A percentile compares a stretch with the other conserved stretches of the same genome.
Conservation (phyloP, 345 rosid genomes). For the Rhizophora mangle region DNA sequence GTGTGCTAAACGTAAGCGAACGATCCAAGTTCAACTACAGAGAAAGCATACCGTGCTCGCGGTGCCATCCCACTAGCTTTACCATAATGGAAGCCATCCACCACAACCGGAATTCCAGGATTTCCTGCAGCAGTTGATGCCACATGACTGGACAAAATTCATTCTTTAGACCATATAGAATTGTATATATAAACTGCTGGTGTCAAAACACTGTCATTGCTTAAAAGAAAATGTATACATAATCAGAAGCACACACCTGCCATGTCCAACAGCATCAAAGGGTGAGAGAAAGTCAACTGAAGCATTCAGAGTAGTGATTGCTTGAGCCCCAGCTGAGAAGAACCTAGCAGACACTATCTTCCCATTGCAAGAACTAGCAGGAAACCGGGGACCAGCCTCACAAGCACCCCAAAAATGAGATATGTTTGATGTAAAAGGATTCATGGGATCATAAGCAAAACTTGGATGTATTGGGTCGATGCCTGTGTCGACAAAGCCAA, state of each 20-base stretch:
- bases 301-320: slow-evolving; percentile 46
- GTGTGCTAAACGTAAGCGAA: no score
- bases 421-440: slow-evolving; percentile 37
- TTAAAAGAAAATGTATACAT: not conserved
- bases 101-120: slow-evolving; percentile 64
- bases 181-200: not conserved
- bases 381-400: slow-evolving; percentile 64
- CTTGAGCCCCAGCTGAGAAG: slow-evolving; percentile 82
- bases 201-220: no score
- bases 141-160: slow-evolving; percentile 53
- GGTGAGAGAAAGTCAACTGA: slow-evolving; percentile 83
- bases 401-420: slow-evolving; percentile 72
- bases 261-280: slow-evolving; percentile 74
- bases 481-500: slow-evolving; percentile 81
- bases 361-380: slow-evolving; percentile 60
- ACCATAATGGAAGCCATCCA: slow-evolving; percentile 66
- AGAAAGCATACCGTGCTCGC: slow-evolving; percentile 51
- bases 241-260: slow-evolving; percentile 45
- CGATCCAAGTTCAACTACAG: no score
- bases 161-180: not conserved
- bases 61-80: slow-evolving; percentile 89
- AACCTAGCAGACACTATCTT: slow-evolving; percentile 73
- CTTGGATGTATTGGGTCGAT: slow-evolving; percentile 76
- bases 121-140: slow-evolving; percentile 87
- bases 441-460: slow-evolving; percentile 40